These are phyloP conservation scores for Fraxinus albicans DNA, from an alignment of 305 asterid species.

Conservation along the genomic window DNA sequence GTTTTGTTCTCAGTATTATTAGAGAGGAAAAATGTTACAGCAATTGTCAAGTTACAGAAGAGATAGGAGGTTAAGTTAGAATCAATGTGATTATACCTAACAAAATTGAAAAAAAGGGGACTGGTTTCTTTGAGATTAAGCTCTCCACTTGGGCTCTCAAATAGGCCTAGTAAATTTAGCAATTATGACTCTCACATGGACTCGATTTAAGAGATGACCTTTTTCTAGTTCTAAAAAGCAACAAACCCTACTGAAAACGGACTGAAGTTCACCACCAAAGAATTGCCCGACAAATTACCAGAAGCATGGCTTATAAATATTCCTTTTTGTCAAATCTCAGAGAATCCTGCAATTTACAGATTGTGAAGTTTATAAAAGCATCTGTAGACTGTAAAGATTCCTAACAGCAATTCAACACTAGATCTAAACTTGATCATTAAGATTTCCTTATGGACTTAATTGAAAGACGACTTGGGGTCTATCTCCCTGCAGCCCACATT, in stretches of 20 bases:
- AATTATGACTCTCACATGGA: not conserved
- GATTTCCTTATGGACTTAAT: not conserved
- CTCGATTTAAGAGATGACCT: not conserved
- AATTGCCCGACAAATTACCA: not conserved
- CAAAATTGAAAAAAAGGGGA: not conserved
- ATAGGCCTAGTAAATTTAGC: not conserved
- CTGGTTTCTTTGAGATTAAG: not conserved
- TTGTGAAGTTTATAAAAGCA: not conserved
- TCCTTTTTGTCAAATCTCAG: not conserved
- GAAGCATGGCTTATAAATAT: not conserved
- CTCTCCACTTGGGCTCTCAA: not conserved
- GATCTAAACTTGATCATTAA: not conserved
- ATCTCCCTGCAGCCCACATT: not conserved
- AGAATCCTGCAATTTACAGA: not conserved
- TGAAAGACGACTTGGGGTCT: not conserved
- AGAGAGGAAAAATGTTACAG: not conserved
- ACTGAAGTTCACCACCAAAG: not conserved
- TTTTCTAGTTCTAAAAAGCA: not conserved
- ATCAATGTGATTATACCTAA: not conserved
- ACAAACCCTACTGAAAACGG: not conserved
- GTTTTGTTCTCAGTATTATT: no score
- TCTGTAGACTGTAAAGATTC: not conserved
- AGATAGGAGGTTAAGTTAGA: not conserved
- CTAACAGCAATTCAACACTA: not conserved
- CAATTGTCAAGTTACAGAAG: not conserved